phyloP scores from a whole-genome alignment of 768 basidiomycete species.

The Tylopilus cervinicoccineus region DNA sequence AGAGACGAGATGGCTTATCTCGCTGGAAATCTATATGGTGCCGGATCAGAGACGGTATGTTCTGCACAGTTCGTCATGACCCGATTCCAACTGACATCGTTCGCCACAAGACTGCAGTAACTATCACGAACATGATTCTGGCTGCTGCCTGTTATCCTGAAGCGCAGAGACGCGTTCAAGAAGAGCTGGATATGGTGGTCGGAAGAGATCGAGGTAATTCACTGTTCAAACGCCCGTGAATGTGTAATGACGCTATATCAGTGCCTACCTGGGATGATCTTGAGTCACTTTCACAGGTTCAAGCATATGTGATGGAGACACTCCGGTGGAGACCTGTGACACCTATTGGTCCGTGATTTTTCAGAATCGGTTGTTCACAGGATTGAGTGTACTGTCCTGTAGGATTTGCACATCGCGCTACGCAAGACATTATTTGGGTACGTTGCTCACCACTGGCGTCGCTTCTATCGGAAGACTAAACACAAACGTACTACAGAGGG shows the following conservation, averaged over 20 bases:
- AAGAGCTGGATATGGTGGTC: conserved; percentile 52
- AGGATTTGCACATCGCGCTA: conserved; percentile 58
- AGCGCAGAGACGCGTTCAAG: conserved; percentile 45
- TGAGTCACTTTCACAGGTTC: conserved; percentile 30
- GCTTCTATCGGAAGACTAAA: neutral
- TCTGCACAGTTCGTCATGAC: too few relatives aligned
- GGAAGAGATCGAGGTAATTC: conserved; percentile 33
- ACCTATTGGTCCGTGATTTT: conserved; percentile 18
- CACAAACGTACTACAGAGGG: conserved; percentile 8
- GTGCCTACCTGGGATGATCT: conserved; percentile 35
- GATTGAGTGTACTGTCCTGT: neutral
- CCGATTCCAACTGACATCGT: neutral
- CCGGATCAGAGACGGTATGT: conserved; percentile 51
- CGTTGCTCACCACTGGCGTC: too few relatives aligned
- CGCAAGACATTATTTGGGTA: conserved; percentile 60
- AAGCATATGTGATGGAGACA: conserved; percentile 34
- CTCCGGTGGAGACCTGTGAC: conserved; percentile 35
- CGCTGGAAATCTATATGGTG: conserved; percentile 57
- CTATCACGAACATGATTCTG: conserved; percentile 46
- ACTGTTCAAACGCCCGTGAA: neutral
- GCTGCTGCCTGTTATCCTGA: conserved; percentile 52
- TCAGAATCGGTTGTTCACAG: neutral
- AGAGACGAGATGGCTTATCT: conserved; percentile 55
- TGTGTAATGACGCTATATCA: conserved; percentile 3
- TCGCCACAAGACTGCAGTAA: conserved; percentile 39